phyloP scores from a whole-genome alignment of 257 asterid species.

The Lycium barbarum region DNA sequence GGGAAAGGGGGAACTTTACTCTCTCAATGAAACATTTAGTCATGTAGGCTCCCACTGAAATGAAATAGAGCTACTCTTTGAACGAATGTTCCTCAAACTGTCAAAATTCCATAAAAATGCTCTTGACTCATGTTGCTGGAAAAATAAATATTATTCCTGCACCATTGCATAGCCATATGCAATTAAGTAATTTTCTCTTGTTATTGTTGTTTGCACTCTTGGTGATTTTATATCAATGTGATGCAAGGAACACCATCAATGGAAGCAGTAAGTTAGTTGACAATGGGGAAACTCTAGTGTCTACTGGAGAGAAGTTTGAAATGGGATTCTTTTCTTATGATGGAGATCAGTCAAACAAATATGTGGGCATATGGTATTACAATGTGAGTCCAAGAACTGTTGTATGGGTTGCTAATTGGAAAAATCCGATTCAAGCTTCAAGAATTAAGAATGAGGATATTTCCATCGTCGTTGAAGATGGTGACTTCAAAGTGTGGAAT shows the following conservation, averaged over 20 bases:
- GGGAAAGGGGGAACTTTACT: neutral
- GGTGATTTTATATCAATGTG: constrained; percentile 23
- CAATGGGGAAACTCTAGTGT: constrained; percentile 42
- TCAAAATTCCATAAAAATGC: neutral
- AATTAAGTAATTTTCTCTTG: neutral
- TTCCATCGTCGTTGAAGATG: constrained; percentile 41
- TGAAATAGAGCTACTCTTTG: neutral
- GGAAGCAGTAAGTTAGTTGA: neutral
- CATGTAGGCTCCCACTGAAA: neutral
- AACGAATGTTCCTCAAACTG: neutral
- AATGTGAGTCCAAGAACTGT: constrained; percentile 28
- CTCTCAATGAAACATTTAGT: neutral
- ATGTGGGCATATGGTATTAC: constrained; percentile 58
- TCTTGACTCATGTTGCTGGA: neutral
- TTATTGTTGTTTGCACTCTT: neutral
- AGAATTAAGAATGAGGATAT: neutral
- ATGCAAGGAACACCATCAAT: constrained; percentile 46
- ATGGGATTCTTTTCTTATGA: constrained; percentile 50
- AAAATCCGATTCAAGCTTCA: neutral
- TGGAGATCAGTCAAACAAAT: constrained; percentile 12
- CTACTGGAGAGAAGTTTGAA: constrained; percentile 46
- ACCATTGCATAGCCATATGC: neutral
- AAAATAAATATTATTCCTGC: neutral
- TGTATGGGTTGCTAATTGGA: constrained; percentile 60
- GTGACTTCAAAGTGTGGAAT: constrained; percentile 39